Conservation (phyloP, 2,329 filamentous ascomycete genomes). For the Trichoderma oligosporum region DNA sequence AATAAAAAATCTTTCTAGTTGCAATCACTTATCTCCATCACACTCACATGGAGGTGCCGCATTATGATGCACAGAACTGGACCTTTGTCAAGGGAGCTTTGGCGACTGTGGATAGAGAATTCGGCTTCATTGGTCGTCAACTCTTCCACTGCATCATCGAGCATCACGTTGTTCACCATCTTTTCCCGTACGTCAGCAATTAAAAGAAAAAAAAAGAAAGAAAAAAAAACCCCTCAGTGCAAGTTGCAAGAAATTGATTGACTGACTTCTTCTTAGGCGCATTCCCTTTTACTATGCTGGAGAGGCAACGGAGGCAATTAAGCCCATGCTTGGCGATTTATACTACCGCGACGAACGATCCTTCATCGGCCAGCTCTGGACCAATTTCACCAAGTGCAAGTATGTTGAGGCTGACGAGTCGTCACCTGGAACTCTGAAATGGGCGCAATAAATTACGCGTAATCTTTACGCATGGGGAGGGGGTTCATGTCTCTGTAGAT, state of each 20-base stretch:
- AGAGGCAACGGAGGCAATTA: conserved; percentile 16
- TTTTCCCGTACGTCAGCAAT: conserved; percentile 37
- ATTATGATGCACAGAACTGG: conserved; percentile 55
- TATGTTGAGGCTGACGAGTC: conserved; percentile 13
- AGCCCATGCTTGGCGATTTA: conserved; percentile 13
- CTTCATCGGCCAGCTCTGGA: conserved; percentile 11
- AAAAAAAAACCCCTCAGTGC: neutral
- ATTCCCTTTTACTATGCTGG: conserved; percentile 18
- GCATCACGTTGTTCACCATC: conserved; percentile 59
- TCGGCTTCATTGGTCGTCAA: conserved; percentile 59
- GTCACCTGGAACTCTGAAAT: conserved; percentile 15
- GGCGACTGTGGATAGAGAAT: conserved; percentile 59
- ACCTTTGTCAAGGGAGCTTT: conserved; percentile 59
- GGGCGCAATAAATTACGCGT: conserved; percentile 4
- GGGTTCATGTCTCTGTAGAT: neutral
- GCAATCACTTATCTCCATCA: conserved; percentile 75
- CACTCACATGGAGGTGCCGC: conserved; percentile 31
- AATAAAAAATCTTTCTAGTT: conserved; percentile 40
- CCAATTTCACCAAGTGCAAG: conserved; percentile 16
- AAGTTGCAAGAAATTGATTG: neutral
- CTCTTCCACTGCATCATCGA: conserved; percentile 61
- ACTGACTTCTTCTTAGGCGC: neutral
- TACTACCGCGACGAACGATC: conserved; percentile 13
- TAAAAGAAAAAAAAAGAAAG: no score
- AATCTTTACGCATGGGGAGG: neutral